A percentile compares a stretch with the other conserved stretches of the same genome.
These are phyloP conservation scores for Dujonia santamariae DNA, from an alignment of 1,139 yeast genomes.

Conservation along the genomic window DNA sequence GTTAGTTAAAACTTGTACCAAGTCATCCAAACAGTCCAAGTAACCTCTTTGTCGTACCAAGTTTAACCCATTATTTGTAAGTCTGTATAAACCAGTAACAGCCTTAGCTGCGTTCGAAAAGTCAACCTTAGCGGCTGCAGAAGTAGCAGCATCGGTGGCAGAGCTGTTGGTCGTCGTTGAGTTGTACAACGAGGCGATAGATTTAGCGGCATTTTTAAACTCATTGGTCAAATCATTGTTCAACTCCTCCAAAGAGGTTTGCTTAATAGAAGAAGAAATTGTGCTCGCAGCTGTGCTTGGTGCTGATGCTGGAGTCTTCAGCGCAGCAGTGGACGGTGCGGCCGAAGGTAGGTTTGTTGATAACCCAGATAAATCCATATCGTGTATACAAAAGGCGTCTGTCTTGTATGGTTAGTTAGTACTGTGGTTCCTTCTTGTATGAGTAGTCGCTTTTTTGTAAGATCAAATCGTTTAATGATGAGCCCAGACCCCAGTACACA, in stretches of 20 bases:
- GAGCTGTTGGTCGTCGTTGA: constrained; percentile 10
- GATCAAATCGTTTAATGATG: neutral
- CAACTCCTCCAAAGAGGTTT: constrained; percentile 24
- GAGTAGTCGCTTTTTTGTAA: neutral
- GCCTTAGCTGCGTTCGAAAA: constrained; percentile 65
- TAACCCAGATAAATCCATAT: constrained; percentile 57
- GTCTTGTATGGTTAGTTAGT: no score
- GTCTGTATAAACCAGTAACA: constrained; percentile 58
- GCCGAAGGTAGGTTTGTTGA: constrained; percentile 51
- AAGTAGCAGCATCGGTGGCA: neutral
- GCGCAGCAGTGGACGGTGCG: constrained; percentile 40
- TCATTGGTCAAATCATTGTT: constrained; percentile 40
- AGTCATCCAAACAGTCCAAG: constrained; percentile 53
- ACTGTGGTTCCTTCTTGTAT: neutral
- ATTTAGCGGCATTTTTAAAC: constrained; percentile 45
- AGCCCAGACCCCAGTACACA: no score
- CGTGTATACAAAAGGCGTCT: no score
- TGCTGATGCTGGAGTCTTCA: no score
- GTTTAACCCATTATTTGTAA: constrained; percentile 45
- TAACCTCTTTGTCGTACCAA: constrained; percentile 52
- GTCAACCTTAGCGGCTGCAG: constrained; percentile 31
- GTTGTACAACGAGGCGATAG: constrained; percentile 43
- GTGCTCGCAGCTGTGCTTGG: no score
- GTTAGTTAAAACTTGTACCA: constrained; percentile 43
- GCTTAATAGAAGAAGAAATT: no score